These are phyloP conservation scores for Berberis vulgaris DNA, from an alignment of 164 flowering plant species.

Conservation along the genomic window DNA sequence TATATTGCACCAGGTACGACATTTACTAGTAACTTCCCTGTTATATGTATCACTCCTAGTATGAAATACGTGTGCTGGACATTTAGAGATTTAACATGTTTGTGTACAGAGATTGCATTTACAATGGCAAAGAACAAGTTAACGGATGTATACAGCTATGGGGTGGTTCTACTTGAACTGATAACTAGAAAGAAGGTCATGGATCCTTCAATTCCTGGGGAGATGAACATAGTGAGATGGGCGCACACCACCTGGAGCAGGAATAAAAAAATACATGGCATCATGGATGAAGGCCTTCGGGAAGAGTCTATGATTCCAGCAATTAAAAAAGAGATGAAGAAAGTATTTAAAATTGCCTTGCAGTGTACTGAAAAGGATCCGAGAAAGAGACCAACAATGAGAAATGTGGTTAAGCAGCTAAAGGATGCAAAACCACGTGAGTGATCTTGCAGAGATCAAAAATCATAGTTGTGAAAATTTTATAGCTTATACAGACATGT, in stretches of 20 bases:
- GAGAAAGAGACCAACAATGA: too few species aligned
- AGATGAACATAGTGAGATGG: constrained; percentile 47
- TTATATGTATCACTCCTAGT: constrained; percentile 87
- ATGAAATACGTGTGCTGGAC: neutral
- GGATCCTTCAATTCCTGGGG: constrained; percentile 39
- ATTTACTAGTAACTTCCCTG: constrained; percentile 34
- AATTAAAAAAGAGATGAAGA: constrained; percentile 38
- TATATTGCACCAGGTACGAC: constrained; percentile 17
- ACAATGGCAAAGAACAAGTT: constrained; percentile 27
- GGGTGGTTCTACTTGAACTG: too few species aligned
- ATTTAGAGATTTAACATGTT: neutral
- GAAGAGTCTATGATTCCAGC: constrained; percentile 7
- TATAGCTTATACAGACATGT: too few species aligned
- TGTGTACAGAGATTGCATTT: constrained; percentile 31
- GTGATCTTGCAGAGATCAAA: too few species aligned
- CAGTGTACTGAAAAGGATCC: constrained; percentile 30
- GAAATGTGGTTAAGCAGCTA: too few species aligned
- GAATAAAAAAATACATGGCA: constrained; percentile 18
- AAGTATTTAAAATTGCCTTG: constrained; percentile 47
- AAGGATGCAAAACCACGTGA: too few species aligned
- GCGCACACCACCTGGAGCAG: constrained; percentile 29
- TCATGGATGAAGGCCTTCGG: constrained; percentile 43
- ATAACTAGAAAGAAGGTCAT: constrained; percentile 15
- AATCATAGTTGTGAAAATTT: too few species aligned
- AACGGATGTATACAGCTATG: constrained; percentile 74